These are phyloP conservation scores for Neonectria magnoliae DNA, from an alignment of 2,329 filamentous ascomycete species.

Conservation along the genomic window DNA sequence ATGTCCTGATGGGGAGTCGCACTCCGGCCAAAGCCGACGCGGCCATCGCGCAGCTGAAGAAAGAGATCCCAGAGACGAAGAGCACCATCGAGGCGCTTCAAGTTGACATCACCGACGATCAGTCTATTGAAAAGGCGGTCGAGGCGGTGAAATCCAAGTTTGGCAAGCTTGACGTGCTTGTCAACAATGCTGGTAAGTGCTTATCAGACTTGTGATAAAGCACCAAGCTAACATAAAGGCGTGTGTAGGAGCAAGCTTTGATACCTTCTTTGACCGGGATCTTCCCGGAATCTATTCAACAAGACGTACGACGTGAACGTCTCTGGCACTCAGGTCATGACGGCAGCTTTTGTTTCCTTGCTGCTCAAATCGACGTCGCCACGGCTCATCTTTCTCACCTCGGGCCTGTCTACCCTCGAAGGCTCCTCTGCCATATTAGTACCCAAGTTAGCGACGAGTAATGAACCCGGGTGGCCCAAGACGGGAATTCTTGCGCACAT, in stretches of 20 bases:
- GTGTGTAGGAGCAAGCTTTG: slow-evolving; percentile 54
- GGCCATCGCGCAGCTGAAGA: slow-evolving; percentile 54
- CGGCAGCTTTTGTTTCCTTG: slow-evolving; percentile 53
- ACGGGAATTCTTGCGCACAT: background rate
- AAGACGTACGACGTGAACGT: slow-evolving; percentile 62
- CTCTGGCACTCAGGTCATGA: slow-evolving; percentile 55
- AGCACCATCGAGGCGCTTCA: slow-evolving; percentile 59
- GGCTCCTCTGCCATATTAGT: background rate
- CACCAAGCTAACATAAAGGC: background rate
- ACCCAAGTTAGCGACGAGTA: background rate
- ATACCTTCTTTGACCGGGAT: slow-evolving; percentile 44
- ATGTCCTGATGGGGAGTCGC: slow-evolving; percentile 66
- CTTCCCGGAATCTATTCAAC: slow-evolving; percentile 55
- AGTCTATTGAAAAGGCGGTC: slow-evolving; percentile 59
- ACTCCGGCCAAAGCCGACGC: slow-evolving; percentile 59
- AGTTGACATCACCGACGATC: slow-evolving; percentile 64
- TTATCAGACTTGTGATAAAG: too few relatives aligned
- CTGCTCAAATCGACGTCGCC: slow-evolving; percentile 55
- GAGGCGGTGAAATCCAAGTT: slow-evolving; percentile 53
- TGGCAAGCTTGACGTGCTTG: slow-evolving; percentile 60
- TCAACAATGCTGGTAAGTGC: slow-evolving; percentile 66
- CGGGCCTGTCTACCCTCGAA: slow-evolving; percentile 31
- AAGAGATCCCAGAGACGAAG: slow-evolving; percentile 51
- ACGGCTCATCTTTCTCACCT: slow-evolving; percentile 60
- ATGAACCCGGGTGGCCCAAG: slow-evolving; percentile 5